Evolutionary conservation across 2,329 filamentous ascomycete genomes (phyloP).

Genomic region (Akanthomyces dipterigenus): DNA sequence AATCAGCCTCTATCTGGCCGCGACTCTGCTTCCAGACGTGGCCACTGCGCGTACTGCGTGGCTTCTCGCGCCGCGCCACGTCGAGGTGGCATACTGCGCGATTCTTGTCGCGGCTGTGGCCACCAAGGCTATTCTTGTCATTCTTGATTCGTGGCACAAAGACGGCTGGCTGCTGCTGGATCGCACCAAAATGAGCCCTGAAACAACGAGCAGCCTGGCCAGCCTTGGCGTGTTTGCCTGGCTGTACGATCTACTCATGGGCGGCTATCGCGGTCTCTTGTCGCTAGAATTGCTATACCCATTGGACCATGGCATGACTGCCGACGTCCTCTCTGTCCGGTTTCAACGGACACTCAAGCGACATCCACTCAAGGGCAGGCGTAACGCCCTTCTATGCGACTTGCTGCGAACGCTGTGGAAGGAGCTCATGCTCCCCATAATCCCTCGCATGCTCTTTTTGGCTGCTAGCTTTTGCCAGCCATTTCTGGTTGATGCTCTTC

Average conservation of each 20-base stretch:
- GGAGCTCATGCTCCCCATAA: slow-evolving; percentile 23
- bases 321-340: neutral
- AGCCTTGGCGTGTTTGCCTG: slow-evolving; percentile 29
- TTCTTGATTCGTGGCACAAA: slow-evolving; percentile 1
- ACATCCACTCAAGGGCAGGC: neutral
- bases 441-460: slow-evolving; percentile 24
- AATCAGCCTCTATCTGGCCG: neutral
- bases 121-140: neutral
- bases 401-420: slow-evolving; percentile 20
- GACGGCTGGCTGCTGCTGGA: neutral
- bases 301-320: neutral
- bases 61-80: neutral
- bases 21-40: neutral
- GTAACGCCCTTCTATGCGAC: neutral
- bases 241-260: slow-evolving; percentile 27
- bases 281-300: neutral
- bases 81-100: neutral
- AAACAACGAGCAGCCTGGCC: slow-evolving; percentile 27
- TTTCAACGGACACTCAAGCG: neutral
- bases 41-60: neutral
- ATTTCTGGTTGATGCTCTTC: slow-evolving; percentile 27
- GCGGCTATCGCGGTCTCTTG: slow-evolving; percentile 21
- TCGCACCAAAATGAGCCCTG: slow-evolving; percentile 23
- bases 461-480: slow-evolving; percentile 31
- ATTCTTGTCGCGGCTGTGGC: neutral